phyloP scores from a whole-genome alignment of 148 eudicot genomes.

The Vaccinium macrocarpon region DNA sequence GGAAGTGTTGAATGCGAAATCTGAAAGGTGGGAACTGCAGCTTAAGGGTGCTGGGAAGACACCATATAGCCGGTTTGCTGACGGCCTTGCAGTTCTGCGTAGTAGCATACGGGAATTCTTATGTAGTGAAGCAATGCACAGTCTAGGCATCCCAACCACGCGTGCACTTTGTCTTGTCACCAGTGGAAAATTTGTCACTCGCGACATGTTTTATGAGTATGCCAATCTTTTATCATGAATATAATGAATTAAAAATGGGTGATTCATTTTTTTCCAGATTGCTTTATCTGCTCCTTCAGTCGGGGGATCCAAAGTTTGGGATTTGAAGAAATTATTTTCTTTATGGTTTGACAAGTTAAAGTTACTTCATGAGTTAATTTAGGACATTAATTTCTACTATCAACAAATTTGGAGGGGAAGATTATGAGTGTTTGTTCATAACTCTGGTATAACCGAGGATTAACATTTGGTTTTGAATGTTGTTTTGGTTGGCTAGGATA shows the following conservation, averaged over 20 bases:
- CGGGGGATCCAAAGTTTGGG: not conserved
- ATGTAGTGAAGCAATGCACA: constrained; percentile 97
- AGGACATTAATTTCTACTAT: not conserved
- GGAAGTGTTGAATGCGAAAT: constrained; percentile 74
- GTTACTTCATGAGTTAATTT: not conserved
- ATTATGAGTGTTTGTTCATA: not conserved
- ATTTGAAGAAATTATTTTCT: not conserved
- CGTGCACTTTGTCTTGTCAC: constrained; percentile 94
- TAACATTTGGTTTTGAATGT: not conserved
- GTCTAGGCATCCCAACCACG: constrained; percentile 94
- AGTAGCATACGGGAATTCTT: constrained; percentile 95
- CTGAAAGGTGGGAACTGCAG: constrained; percentile 94
- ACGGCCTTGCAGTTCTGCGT: constrained; percentile 94
- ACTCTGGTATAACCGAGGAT: not conserved
- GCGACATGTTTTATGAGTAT: constrained; percentile 99
- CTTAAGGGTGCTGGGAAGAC: constrained; percentile 98
- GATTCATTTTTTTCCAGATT: not conserved
- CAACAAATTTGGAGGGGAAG: not conserved
- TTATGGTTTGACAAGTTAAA: not conserved
- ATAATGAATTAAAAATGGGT: not conserved
- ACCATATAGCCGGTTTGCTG: constrained; percentile 98
- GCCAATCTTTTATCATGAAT: not conserved
- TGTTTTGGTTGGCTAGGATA: not conserved
- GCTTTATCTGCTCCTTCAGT: not conserved
- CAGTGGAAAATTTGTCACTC: constrained; percentile 78